Percentiles rank a stretch among this genome's conserved stretches.
phyloP scores from a whole-genome alignment of 2,329 filamentous ascomycete species.

The Aureobasidium uvarum region DNA sequence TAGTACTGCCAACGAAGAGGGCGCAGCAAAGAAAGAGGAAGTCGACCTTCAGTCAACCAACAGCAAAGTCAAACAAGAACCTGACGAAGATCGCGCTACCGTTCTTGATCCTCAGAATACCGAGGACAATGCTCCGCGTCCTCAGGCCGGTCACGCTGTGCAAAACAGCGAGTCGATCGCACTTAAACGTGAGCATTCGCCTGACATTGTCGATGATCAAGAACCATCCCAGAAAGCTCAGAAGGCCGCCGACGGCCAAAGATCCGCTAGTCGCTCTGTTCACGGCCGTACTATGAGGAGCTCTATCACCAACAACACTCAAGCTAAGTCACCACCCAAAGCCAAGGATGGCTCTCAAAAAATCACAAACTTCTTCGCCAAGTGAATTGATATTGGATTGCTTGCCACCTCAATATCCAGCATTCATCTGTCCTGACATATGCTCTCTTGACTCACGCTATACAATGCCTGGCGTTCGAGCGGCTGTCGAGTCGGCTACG shows the following conservation, averaged over 20 bases:
- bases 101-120: slow-evolving; percentile 44
- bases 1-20: slow-evolving; percentile 38
- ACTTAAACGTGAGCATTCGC: slow-evolving; percentile 52
- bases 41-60: slow-evolving; percentile 35
- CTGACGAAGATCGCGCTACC: slow-evolving; percentile 45
- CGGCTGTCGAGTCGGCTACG: neutral
- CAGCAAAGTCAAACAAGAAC: slow-evolving; percentile 41
- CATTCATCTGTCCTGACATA: neutral
- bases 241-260: slow-evolving; percentile 30
- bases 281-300: slow-evolving; percentile 51
- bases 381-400: slow-evolving; percentile 36
- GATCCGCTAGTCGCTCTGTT: slow-evolving; percentile 14
- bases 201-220: slow-evolving; percentile 36
- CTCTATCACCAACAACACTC: slow-evolving; percentile 56
- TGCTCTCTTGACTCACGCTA: neutral
- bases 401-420: neutral
- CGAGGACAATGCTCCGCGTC: slow-evolving; percentile 55
- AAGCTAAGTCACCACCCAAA: slow-evolving; percentile 48
- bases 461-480: too few relatives aligned
- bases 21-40: slow-evolving; percentile 36
- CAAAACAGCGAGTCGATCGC: slow-evolving; percentile 35
- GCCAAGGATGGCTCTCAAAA: slow-evolving; percentile 52
- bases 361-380: slow-evolving; percentile 59
- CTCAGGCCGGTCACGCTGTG: slow-evolving; percentile 37
- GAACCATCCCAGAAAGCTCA: slow-evolving; percentile 43